Evolutionary conservation across 176 grass and related monocot genomes (phyloP).

Genomic region (Avena atlantica): DNA sequence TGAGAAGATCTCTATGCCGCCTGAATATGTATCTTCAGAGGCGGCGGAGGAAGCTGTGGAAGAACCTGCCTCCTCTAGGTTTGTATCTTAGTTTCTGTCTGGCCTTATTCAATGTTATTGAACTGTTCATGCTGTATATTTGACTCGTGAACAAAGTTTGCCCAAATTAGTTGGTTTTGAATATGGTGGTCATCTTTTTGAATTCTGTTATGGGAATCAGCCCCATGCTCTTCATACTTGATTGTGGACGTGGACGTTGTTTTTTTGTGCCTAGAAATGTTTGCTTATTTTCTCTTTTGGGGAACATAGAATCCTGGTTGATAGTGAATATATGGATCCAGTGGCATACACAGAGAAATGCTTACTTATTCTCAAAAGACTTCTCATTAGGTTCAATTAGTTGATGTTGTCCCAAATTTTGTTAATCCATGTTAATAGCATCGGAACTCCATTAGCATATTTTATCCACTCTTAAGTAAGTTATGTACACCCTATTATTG

Average conservation of each 20-base stretch:
- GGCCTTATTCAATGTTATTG: background rate
- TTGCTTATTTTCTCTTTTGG: background rate
- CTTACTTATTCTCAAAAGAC: background rate
- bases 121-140: constrained; percentile 21
- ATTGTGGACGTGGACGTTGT: background rate
- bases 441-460: background rate
- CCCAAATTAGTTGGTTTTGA: background rate
- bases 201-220: background rate
- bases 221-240: constrained; percentile 14
- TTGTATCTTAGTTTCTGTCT: constrained; percentile 30
- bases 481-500: background rate
- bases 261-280: constrained; percentile 3
- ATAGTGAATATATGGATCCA: constrained; percentile 18
- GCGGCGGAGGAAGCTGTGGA: constrained; percentile 48
- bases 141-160: background rate
- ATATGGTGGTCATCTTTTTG: background rate
- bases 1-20: constrained; percentile 47
- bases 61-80: constrained; percentile 56
- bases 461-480: background rate
- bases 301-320: background rate
- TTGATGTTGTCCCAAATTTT: background rate
- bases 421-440: background rate
- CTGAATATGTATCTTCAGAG: constrained; percentile 51
- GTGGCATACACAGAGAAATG: background rate
- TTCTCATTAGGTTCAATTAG: background rate